These are phyloP conservation scores for Camellia sinensis DNA, from an alignment of 148 eudicot species.

Conservation along the genomic window DNA sequence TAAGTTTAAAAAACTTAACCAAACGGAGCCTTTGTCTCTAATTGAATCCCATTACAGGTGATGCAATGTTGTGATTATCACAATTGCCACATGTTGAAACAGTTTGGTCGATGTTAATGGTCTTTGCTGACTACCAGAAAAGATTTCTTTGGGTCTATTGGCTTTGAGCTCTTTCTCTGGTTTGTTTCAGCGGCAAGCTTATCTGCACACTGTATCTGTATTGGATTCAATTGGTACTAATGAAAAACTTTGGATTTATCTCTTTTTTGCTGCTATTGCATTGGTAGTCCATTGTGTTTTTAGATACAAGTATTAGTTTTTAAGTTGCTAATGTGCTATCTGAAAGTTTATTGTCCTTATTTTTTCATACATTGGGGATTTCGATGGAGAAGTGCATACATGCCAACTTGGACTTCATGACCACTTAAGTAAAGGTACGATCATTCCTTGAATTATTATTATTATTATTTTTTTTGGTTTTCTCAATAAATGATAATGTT, in stretches of 20 bases:
- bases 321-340: not conserved
- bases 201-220: not conserved
- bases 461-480: not conserved
- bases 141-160: not conserved
- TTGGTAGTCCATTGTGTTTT: not conserved
- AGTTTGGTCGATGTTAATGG: too few species aligned
- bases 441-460: not conserved
- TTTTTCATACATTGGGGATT: not conserved
- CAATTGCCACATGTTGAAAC: not conserved
- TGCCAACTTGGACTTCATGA: conserved; percentile 50
- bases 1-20: too few species aligned
- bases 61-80: not conserved
- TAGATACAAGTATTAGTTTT: not conserved
- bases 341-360: not conserved
- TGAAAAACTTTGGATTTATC: not conserved
- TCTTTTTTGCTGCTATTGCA: not conserved
- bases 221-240: not conserved
- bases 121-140: too few species aligned
- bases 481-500: too few species aligned
- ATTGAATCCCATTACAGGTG: not conserved
- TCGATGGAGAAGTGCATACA: conserved; percentile 39
- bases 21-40: too few species aligned
- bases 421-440: conserved; percentile 31
- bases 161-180: not conserved
- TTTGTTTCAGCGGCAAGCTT: conserved; percentile 1